These are phyloP conservation scores for Cornus florida DNA, from an alignment of 148 eudicot genomes.

Conservation along the genomic window DNA sequence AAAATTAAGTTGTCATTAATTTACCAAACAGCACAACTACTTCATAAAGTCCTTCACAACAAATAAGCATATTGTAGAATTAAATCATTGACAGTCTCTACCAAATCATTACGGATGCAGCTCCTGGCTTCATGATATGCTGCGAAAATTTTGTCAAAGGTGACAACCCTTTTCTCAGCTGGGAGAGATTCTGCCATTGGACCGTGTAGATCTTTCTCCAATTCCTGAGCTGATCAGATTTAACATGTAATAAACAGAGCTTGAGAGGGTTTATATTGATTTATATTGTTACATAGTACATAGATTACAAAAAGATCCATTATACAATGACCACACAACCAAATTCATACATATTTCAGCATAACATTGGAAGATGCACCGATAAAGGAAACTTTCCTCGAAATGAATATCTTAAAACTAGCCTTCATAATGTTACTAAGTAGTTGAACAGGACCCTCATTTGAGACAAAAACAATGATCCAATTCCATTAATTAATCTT, in stretches of 20 bases:
- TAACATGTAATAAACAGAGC: conserved; percentile 10
- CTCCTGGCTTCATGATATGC: conserved; percentile 91
- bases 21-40: not conserved
- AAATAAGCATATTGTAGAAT: not conserved
- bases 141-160: conserved; percentile 79
- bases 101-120: conserved; percentile 85
- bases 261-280: conserved; percentile 8
- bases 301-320: not conserved
- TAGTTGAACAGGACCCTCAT: too few species aligned
- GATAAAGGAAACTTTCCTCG: not conserved
- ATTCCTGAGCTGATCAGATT: conserved; percentile 80
- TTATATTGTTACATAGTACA: not conserved
- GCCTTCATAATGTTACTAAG: too few species aligned
- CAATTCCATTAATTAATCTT: too few species aligned
- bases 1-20: not conserved
- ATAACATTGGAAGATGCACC: not conserved
- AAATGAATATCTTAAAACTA: too few species aligned
- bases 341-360: not conserved
- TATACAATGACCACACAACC: not conserved
- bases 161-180: conserved; percentile 71
- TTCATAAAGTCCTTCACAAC: not conserved
- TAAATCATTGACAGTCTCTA: conserved; percentile 19
- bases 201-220: conserved; percentile 84
- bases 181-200: conserved; percentile 62
- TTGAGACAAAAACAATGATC: too few species aligned